These are phyloP conservation scores for Aureobasidium sp. DNA, from an alignment of 2,329 filamentous ascomycete genomes.

Conservation along the genomic window DNA sequence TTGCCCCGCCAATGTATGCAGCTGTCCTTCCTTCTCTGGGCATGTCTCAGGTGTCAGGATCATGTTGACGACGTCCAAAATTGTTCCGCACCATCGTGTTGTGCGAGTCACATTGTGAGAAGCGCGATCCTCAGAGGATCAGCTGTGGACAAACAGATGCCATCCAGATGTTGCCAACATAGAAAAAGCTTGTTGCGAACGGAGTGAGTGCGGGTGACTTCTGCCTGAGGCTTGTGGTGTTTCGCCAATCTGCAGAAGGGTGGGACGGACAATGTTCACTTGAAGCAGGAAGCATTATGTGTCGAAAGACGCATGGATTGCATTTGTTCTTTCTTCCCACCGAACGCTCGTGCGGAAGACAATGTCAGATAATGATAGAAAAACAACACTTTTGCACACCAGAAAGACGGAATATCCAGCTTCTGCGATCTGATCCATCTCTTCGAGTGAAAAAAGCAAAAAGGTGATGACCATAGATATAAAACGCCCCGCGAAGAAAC, in stretches of 20 bases:
- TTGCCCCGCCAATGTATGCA: conserved; percentile 2
- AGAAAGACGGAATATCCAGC: neutral
- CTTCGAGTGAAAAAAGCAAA: neutral
- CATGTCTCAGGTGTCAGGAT: neutral
- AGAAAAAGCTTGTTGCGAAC: neutral
- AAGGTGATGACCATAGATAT: neutral
- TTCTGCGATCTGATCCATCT: neutral
- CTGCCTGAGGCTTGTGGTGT: neutral
- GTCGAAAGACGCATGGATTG: neutral
- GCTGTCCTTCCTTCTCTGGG: neutral
- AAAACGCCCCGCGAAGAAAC: neutral
- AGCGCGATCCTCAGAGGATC: neutral
- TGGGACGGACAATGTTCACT: neutral
- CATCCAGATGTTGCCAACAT: neutral
- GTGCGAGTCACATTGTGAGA: neutral
- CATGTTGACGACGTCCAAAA: neutral
- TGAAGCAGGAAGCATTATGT: neutral
- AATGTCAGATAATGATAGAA: neutral
- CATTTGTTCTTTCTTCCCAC: neutral
- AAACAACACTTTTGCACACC: neutral
- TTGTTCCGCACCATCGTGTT: neutral
- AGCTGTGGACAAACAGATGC: neutral
- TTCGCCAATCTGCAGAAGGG: neutral
- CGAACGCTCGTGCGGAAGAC: neutral
- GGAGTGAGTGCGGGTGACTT: neutral